Evolutionary conservation across 1,284 basidiomycete genomes (phyloP), one percentile per base, ranked within the genome.

Genomic region (Trichosporon coremiiforme): DNA sequence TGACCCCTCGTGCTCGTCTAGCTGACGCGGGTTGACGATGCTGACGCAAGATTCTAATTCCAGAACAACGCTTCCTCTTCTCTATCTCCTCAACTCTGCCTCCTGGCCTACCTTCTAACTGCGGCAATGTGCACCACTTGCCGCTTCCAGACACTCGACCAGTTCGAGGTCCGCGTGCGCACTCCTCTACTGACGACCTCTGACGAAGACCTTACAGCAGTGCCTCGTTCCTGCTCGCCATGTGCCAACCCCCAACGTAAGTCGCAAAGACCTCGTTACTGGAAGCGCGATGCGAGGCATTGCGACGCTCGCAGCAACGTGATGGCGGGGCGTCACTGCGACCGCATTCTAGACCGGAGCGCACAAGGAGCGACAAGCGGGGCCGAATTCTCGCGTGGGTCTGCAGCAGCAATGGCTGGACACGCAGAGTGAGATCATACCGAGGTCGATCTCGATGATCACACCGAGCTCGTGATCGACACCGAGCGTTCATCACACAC

Each of bases 251-350:
- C 47, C 20, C 47, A 17, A 53, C 50, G 50, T 22, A 47, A 47
- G 45, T 17, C 45, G 13, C 17, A 20, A 20, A 47, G 45, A 53
- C 50, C 50, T 53, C 50, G 50, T 53, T 53, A 53, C 50, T 53
- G 50, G 50, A 53, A 53, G 7, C 33, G 33, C 20, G 20, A 4
- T 7, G 7, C 50, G 10, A 53, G 5, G 45, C 25, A 25, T 25
- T 47, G 45, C 15, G 20, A 47, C 45, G 20, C 17, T 35, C 33
- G 33, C 33, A 47, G 36, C 36, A 38, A 47, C 45, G 45, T 47
- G 45, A 20, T n/a, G 20, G 50, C 50, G 50, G 50, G 50, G 50
- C 50, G 20, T 53, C 50, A 53, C 50, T 53, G 50, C 50, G 50
- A 17, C 50, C 50, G 50, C 50, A 17, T 8, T 25, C 17, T 20